These are phyloP conservation scores for Wickerhamiella brachini DNA, from an alignment of 805 yeast species.

Conservation along the genomic window DNA sequence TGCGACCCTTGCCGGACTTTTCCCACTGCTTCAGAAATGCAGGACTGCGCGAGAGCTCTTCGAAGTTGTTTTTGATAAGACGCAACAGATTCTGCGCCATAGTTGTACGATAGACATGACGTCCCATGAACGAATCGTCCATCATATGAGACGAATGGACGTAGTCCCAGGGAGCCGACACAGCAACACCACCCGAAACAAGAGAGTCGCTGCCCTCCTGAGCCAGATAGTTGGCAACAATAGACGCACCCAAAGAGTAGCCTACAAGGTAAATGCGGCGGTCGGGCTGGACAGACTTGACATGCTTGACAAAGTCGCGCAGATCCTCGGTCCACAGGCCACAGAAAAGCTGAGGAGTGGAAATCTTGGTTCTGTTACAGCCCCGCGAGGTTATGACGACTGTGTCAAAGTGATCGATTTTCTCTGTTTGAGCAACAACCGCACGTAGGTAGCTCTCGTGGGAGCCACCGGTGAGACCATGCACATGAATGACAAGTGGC, in stretches of 20 bases:
- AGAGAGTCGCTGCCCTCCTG: slow-evolving; percentile 33
- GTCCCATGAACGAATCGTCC: slow-evolving; percentile 30
- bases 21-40: slow-evolving; percentile 21
- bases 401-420: slow-evolving; percentile 36
- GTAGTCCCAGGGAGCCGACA: slow-evolving; percentile 69
- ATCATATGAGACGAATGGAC: slow-evolving; percentile 34
- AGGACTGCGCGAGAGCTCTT: slow-evolving; percentile 24
- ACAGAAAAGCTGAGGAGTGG: slow-evolving; percentile 56
- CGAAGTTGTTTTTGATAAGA: slow-evolving; percentile 32
- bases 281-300: slow-evolving; percentile 40
- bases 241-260: slow-evolving; percentile 65
- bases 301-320: slow-evolving; percentile 37
- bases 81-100: slow-evolving; percentile 36
- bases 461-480: slow-evolving; percentile 80
- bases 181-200: slow-evolving; percentile 41
- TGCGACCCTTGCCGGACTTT: background rate
- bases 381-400: slow-evolving; percentile 65
- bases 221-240: slow-evolving; percentile 60
- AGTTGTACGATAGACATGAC: slow-evolving; percentile 34
- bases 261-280: slow-evolving; percentile 61
- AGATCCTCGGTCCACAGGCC: slow-evolving; percentile 65
- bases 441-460: slow-evolving; percentile 64
- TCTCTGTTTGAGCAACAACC: slow-evolving; percentile 27
- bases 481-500: slow-evolving; percentile 54
- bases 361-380: slow-evolving; percentile 54